Percentiles rank a stretch among this genome's conserved stretches.
These are phyloP conservation scores for Drechslera avenae DNA, from an alignment of 2,329 filamentous ascomycete species.

Conservation along the genomic window DNA sequence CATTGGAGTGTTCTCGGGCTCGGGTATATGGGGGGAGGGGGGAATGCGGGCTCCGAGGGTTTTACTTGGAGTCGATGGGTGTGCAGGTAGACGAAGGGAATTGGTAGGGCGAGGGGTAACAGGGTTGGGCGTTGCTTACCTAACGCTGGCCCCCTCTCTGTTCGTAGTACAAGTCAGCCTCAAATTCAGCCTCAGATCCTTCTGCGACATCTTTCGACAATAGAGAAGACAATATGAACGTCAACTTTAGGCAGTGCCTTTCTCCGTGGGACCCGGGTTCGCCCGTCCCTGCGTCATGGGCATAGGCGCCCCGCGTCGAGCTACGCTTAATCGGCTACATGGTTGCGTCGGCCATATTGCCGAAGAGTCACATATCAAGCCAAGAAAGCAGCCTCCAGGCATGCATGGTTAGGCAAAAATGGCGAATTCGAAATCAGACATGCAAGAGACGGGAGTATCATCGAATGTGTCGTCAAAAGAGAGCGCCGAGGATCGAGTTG, in stretches of 20 bases:
- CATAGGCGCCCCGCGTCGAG: slow-evolving; percentile 1
- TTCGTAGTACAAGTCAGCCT: too few species aligned
- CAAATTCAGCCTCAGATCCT: too few species aligned
- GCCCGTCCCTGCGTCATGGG: slow-evolving; percentile 1
- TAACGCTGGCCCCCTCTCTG: too few species aligned
- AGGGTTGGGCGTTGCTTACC: too few species aligned
- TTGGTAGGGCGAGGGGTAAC: too few species aligned
- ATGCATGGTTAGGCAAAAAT: background rate
- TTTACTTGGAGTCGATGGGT: background rate
- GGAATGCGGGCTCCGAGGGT: background rate
- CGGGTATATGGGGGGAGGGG: background rate
- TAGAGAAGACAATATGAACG: too few species aligned
- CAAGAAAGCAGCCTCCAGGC: background rate
- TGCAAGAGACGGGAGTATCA: background rate
- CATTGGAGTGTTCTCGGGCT: slow-evolving; percentile 16
- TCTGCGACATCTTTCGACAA: too few species aligned
- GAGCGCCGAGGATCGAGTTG: background rate
- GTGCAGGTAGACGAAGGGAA: background rate
- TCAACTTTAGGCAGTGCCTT: too few species aligned
- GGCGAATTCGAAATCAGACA: background rate
- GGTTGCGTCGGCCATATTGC: slow-evolving; percentile 12
- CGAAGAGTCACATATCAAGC: slow-evolving; percentile 3
- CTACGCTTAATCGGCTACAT: slow-evolving; percentile 8
- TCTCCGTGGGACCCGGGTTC: background rate
- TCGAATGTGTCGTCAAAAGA: background rate